Base-by-base conservation (phyloP, 2,329 filamentous ascomycete genomes). In the Aspergillus tamarii region DNA sequence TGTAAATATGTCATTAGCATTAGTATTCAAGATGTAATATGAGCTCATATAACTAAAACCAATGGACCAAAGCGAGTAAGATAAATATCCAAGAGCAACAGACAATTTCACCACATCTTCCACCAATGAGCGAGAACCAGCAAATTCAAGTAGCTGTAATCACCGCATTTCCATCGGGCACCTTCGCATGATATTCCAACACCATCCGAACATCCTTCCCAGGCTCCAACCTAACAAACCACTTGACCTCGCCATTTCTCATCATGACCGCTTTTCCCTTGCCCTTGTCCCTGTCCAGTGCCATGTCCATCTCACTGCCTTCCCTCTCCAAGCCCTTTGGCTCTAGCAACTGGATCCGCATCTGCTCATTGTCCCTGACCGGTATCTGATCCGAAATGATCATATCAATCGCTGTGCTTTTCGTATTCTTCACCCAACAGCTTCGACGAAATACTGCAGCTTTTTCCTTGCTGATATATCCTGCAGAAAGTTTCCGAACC, bases 131-230 rank as follows among this genome's bases (percentile, higher is more conserved):
- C 2, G 8, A 48, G 45, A 23, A 11, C 10, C 16, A 16, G 19
- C 0, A 3, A 14, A 28, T 16, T 48, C 21, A 48, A 23, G 10
- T 26, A 48, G 21, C 45, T 2, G 21, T 26, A 52, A 32, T 52
- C 16, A 67, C 64, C 30, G 69, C 59, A 34, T 50, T 66, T 26
- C 74, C 73, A 52, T 59, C 69, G 0, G 88, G 88, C 67, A 86
- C 79, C 28, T 81, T 82, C 23, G 88, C 84, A 64, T 86, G 83
- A 75, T 91, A 91, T 77, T 89, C 87, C 63, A 91, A 71, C 32
- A 77, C 77, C 65, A 91, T 74, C 74, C 84, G 84, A 19, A 86
- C 84, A 5, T 84, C 82, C 69, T 83, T 82, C 28, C 88, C 87
- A 0, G 86, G 81, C 64, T 88, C 84, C 58, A 91, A 73, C 52